These are phyloP conservation scores for Rhodotorula sp. DNA, from an alignment of 1,284 basidiomycete species.

Conservation along the genomic window DNA sequence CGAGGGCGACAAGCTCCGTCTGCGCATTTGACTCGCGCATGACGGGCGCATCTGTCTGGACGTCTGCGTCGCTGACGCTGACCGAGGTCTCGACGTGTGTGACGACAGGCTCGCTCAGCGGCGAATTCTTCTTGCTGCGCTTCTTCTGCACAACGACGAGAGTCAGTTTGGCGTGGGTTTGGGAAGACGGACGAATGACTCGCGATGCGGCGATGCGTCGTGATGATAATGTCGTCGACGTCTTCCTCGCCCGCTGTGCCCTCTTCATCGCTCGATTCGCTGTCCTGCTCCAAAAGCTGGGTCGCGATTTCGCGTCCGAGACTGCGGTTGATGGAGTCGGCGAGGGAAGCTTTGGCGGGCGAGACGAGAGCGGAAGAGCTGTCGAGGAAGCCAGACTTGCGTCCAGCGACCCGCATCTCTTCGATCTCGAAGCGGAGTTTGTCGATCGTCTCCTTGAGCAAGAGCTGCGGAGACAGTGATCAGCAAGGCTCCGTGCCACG, in stretches of 20 bases:
- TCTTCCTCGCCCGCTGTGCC: conserved; percentile 55
- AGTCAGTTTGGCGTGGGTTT: background rate
- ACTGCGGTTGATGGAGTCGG: conserved; percentile 68
- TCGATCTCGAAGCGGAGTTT: conserved; percentile 86
- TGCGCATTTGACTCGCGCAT: conserved; percentile 59
- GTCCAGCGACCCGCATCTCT: conserved; percentile 62
- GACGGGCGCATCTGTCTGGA: conserved; percentile 51
- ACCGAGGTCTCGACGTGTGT: conserved; percentile 52
- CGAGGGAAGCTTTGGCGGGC: conserved; percentile 44
- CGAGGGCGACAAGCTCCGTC: conserved; percentile 66
- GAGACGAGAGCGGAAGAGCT: background rate
- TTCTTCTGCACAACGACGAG: conserved; percentile 19
- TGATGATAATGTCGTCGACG: conserved; percentile 51
- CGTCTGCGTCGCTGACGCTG: conserved; percentile 68
- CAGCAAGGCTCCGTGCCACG: no score
- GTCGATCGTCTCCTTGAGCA: conserved; percentile 89
- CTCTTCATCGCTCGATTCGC: conserved; percentile 42
- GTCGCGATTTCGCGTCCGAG: conserved; percentile 74
- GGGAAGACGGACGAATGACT: conserved; percentile 15
- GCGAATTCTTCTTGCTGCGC: conserved; percentile 37
- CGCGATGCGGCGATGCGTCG: conserved; percentile 49
- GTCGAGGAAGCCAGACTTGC: conserved; percentile 52
- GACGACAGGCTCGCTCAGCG: conserved; percentile 34
- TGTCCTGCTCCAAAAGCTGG: conserved; percentile 55
- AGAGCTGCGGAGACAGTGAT: conserved; percentile 35